Base-by-base conservation (phyloP, 306 rosid species). In the Cucurbita maxima region DNA sequence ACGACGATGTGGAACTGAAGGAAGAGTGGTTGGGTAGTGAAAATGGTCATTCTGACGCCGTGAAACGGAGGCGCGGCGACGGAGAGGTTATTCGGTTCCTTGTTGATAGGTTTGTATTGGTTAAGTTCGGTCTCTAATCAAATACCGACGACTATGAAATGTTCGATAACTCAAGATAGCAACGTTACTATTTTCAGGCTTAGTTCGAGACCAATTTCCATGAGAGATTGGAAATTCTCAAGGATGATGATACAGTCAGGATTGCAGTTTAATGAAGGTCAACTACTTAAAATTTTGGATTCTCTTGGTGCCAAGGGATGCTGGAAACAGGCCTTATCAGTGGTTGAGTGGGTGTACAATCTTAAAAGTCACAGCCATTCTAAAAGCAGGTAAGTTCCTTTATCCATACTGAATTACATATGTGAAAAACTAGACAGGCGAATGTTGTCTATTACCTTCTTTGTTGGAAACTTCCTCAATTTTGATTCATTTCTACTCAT, bases 291-390 rank as follows among this genome's bases (percentile, higher is more conserved):
- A 82, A 83, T 93, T 80, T 58, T 90, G 61, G 89, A 81, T 54
- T 76, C 69, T 73, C 98, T 93, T 59, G 90, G 90, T 52, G 78
- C 71, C 75, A 87, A 62, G 71, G 79, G 81, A 73, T 80, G 91
- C 79, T 93, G 97, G 97, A 86, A 82, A 82, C 97, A 88, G 78
- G 88, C 97, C n/a, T 19, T 88, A 68, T 80, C 96, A 71, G 97
- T 86, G 52, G 88, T 88, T 48, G 92, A 93, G 40, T 88, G 97
- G 96, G 94, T 85, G 71, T 88, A 84, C 75, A 80, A 71, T 51
- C 85, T 73, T 50, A 93, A 84, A 78, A 86, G 81, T 19, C 78
- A 69, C 75, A 84, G 76, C 76, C 80, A 81, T 68, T 72, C 51
- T 74, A 89, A 87, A 85, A 93, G 97, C 97, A 86, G 96, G 98